Evolutionary conservation across 306 rosid species (phyloP), one percentile per base, ranked within the genome.

Genomic region (Astragalus membranaceus): DNA sequence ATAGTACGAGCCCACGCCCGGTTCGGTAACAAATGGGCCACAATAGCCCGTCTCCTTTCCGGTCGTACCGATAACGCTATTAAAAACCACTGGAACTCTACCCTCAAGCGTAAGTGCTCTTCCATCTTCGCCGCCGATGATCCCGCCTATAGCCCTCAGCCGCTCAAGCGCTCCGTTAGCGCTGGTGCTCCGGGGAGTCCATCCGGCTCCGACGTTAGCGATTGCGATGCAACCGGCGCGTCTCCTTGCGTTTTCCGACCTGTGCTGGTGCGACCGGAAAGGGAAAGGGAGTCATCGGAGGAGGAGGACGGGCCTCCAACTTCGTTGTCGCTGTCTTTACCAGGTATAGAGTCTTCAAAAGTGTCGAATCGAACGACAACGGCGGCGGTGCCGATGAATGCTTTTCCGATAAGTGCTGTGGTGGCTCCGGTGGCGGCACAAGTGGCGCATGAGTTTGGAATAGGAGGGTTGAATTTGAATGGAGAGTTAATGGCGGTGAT

Each of bases 61-160:
- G 98, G 98, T 1, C 82, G 98, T 3, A 94, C 98, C 30, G 98
- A 94, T 80, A 94, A 94, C 97, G 98, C 98, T 0, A 86, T 94
- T 3, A 94, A 94, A 52, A 94, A 94, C 41, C 98, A 94, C 89
- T 94, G 98, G 98, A 94, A 94, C 81, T 94, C 98, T 0, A 94
- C 97, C 3, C 85, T 94, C 10, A 94, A 94, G 66, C 78, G 99
- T 6, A 90, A 91, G 89, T 87, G 92, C 72, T 56, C 81, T 0
- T 77, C 89, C 4, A 62, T 83, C 55, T 49, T 51, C 47, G 59
- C 47, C 12, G 70, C 53, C 13, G 62, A 49, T 0, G 83, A 85
- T 81, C 68, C 59, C 0, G 80, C 64, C 42, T 67, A 64, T 4
- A 41, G 56, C 17, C 64, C 67, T 0, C 88, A 63, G 69, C 99